These are phyloP conservation scores for Trichoderma simmonsii DNA, from an alignment of 2,329 filamentous ascomycete species.

Conservation along the genomic window DNA sequence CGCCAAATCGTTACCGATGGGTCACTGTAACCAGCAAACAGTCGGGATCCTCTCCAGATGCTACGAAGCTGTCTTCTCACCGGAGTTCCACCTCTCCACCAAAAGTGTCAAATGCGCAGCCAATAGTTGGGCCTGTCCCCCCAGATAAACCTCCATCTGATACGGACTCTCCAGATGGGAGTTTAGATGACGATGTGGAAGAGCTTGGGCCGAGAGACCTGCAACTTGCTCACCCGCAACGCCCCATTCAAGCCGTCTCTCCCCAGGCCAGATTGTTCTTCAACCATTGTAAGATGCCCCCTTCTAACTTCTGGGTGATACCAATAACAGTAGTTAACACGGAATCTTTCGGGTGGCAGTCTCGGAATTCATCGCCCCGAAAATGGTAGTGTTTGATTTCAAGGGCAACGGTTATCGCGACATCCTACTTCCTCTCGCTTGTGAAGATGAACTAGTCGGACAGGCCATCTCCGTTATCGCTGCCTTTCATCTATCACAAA, in stretches of 20 bases:
- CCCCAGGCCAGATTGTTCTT: conserved; percentile 5
- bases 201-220: not conserved
- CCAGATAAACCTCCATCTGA: not conserved
- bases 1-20: conserved; percentile 2
- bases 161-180: not conserved
- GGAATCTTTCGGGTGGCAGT: not conserved
- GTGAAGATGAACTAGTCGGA: conserved; percentile 6
- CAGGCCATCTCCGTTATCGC: conserved; percentile 14
- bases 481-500: conserved; percentile 5
- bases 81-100: not conserved
- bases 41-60: not conserved
- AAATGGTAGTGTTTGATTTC: conserved; percentile 12
- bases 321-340: not conserved
- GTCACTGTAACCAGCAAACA: conserved; percentile 7
- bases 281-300: not conserved
- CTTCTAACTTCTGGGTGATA: not conserved
- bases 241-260: not conserved
- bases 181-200: not conserved
- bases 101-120: not conserved
- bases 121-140: not conserved
- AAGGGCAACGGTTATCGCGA: conserved; percentile 11
- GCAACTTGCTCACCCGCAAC: not conserved
- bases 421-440: conserved; percentile 6
- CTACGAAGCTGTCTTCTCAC: not conserved
- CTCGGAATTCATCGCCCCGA: conserved; percentile 9